phyloP scores from a whole-genome alignment of 139 green algal species.

The Chlamydomonas incerta region DNA sequence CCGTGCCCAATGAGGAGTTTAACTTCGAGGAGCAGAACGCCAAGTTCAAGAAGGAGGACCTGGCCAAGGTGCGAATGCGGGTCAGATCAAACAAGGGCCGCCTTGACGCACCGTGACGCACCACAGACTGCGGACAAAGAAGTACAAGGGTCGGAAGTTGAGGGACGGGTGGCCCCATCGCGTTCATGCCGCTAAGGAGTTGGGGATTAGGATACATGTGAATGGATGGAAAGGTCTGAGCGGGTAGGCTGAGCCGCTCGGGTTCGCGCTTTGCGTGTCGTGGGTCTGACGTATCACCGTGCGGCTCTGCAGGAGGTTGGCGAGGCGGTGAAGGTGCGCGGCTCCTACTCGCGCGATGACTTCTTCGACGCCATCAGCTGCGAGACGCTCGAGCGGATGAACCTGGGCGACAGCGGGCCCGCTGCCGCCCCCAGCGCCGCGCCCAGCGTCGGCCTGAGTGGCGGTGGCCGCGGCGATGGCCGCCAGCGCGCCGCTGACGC shows the following conservation, averaged over 20 bases:
- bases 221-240: too few relatives aligned
- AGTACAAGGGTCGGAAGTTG: too few relatives aligned
- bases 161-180: too few relatives aligned
- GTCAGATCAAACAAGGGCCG: too few relatives aligned
- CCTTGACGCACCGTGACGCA: too few relatives aligned
- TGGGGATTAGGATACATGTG: too few relatives aligned
- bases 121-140: too few relatives aligned
- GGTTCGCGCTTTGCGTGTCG: too few relatives aligned
- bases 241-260: too few relatives aligned
- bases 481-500: slow-evolving; percentile 70
- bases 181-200: too few relatives aligned
- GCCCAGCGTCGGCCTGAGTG: not conserved
- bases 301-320: slow-evolving; percentile 31
- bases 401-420: not conserved
- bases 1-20: slow-evolving; percentile 87
- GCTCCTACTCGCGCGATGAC: slow-evolving; percentile 75
- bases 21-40: slow-evolving; percentile 86
- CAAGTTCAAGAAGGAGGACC: slow-evolving; percentile 89
- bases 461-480: slow-evolving; percentile 41
- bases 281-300: too few relatives aligned
- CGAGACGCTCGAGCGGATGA: slow-evolving; percentile 25
- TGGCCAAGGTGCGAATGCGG: slow-evolving; percentile 55
- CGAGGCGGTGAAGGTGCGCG: slow-evolving; percentile 32
- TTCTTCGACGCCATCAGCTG: slow-evolving; percentile 87
- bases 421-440: not conserved